Conservation (phyloP, 495 filamentous ascomycete genomes). For the Pyrenula aspistea region DNA sequence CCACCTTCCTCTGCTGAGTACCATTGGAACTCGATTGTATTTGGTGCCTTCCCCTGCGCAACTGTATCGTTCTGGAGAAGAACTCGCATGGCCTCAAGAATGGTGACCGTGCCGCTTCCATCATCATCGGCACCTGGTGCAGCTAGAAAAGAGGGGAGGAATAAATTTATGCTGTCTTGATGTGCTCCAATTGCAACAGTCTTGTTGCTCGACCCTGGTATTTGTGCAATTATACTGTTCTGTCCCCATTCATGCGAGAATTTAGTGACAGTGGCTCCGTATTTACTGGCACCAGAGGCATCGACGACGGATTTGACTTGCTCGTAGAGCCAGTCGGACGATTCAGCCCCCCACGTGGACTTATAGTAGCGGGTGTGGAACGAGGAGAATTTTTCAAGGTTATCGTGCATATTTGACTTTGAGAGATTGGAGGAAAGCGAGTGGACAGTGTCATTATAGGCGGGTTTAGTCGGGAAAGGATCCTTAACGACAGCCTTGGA, state of each 20-base stretch:
- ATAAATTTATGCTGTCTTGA: conserved; percentile 83
- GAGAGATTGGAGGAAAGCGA: conserved; percentile 56
- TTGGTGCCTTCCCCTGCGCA: conserved; percentile 38
- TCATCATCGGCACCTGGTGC: conserved; percentile 70
- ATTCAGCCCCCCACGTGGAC: conserved; percentile 73
- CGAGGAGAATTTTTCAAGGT: conserved; percentile 65
- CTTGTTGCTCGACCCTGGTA: conserved; percentile 75
- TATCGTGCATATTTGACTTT: conserved; percentile 64
- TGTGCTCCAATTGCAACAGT: conserved; percentile 71
- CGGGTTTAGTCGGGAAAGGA: conserved; percentile 56
- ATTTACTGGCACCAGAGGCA: conserved; percentile 52
- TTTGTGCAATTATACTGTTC: conserved; percentile 80
- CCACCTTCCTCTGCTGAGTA: conserved; percentile 90
- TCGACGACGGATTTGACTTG: conserved; percentile 63
- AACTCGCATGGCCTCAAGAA: conserved; percentile 56
- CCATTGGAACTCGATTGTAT: conserved; percentile 95
- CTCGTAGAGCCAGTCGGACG: conserved; percentile 74
- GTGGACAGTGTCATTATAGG: conserved; percentile 50
- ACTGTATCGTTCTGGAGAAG: conserved; percentile 45
- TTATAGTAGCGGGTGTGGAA: conserved; percentile 89
- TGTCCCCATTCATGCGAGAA: conserved; percentile 87
- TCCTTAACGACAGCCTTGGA: conserved; percentile 19
- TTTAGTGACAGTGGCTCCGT: conserved; percentile 54
- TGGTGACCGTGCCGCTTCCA: conserved; percentile 67
- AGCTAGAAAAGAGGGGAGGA: conserved; percentile 70